A percentile compares a stretch with the other conserved stretches of the same genome.
Evolutionary conservation across 1,139 yeast species (phyloP).

Genomic region (Saccharomyces pastorianus): DNA sequence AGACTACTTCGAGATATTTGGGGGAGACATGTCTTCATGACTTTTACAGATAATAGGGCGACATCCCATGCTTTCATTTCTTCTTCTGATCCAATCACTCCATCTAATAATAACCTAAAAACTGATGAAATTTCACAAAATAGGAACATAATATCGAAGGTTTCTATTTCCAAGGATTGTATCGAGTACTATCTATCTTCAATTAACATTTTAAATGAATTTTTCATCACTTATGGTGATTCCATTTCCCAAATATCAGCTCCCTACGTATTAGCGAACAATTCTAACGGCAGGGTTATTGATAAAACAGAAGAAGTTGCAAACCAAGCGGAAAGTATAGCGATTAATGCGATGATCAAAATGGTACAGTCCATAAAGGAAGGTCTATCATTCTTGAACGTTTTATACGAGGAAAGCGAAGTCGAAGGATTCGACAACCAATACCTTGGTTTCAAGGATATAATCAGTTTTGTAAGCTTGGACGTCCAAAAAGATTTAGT

Average conservation of each 20-base stretch:
- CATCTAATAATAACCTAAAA: slow-evolving; percentile 23
- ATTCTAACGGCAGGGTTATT: slow-evolving; percentile 10
- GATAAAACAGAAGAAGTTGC: slow-evolving; percentile 42
- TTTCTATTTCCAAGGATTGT: slow-evolving; percentile 42
- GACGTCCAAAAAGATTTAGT: slow-evolving; percentile 63
- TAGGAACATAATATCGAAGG: slow-evolving; percentile 20
- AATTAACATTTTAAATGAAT: slow-evolving; percentile 45
- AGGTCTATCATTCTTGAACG: slow-evolving; percentile 78
- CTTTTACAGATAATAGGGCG: not conserved
- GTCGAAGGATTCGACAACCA: slow-evolving; percentile 36
- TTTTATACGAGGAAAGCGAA: slow-evolving; percentile 68
- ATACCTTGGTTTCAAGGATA: slow-evolving; percentile 45
- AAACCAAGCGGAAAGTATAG: slow-evolving; percentile 85
- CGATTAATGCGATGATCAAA: slow-evolving; percentile 69
- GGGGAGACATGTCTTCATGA: slow-evolving; percentile 59
- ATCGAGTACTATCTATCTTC: slow-evolving; percentile 64
- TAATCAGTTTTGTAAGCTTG: slow-evolving; percentile 59
- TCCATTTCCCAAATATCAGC: slow-evolving; percentile 54
- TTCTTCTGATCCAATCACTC: not conserved
- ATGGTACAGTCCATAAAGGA: slow-evolving; percentile 77
- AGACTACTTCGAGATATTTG: slow-evolving; percentile 74
- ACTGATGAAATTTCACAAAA: slow-evolving; percentile 11
- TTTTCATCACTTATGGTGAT: slow-evolving; percentile 48
- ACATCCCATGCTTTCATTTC: not conserved
- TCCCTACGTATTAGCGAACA: slow-evolving; percentile 30